Conservation (phyloP, 2,329 filamentous ascomycete genomes). For the Aspergillus ruber region DNA sequence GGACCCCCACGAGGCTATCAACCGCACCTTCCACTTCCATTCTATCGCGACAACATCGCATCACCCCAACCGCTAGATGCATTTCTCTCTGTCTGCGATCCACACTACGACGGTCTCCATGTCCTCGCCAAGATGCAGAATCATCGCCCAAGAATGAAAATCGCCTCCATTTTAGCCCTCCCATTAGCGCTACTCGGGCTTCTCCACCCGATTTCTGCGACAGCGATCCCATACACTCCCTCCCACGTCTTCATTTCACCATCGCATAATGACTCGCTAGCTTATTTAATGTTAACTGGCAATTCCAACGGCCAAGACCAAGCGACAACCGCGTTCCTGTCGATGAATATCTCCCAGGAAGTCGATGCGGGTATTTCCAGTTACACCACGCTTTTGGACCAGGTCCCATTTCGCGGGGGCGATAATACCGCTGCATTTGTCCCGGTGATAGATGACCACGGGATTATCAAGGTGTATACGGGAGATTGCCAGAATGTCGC, state of each 20-base stretch:
- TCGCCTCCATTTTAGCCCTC: not conserved
- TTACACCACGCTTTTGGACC: conserved; percentile 22
- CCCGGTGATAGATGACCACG: conserved; percentile 60
- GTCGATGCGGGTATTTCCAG: conserved; percentile 45
- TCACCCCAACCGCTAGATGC: not conserved
- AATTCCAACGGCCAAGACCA: conserved; percentile 32
- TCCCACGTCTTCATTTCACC: conserved; percentile 61
- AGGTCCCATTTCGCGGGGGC: conserved; percentile 26
- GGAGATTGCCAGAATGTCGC: conserved; percentile 61
- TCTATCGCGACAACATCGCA: not conserved
- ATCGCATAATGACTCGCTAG: conserved; percentile 46
- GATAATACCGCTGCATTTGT: conserved; percentile 58
- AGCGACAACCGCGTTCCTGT: conserved; percentile 47
- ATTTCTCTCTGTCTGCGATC: not conserved
- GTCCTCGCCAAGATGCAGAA: not conserved
- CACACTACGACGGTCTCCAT: not conserved
- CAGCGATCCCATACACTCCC: conserved; percentile 66
- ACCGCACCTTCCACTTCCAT: not conserved
- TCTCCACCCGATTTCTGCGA: conserved; percentile 19
- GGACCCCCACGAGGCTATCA: not conserved
- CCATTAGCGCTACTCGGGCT: conserved; percentile 14
- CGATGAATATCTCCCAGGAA: conserved; percentile 58
- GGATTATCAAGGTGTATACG: conserved; percentile 65
- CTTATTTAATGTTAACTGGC: conserved; percentile 64
- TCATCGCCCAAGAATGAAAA: not conserved